Conservation (phyloP, 1,284 basidiomycete genomes). For the Cryptococcus amylolentus region DNA sequence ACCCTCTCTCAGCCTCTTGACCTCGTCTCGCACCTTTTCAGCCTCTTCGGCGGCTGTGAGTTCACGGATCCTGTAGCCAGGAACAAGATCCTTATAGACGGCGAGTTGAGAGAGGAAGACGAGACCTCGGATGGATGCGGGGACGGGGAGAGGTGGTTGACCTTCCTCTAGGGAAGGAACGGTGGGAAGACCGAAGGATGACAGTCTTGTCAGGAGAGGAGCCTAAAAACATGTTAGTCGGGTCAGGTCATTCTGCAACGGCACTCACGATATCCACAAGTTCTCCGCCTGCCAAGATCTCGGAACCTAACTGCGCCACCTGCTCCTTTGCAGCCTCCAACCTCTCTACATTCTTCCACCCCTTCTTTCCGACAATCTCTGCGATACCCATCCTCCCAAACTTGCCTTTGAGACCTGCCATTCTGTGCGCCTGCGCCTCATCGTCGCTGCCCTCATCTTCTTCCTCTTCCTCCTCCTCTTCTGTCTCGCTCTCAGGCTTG, state of each 20-base stretch:
- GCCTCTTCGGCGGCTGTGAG: conserved; percentile 85
- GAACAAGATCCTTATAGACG: conserved; percentile 93
- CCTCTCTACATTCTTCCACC: conserved; percentile 61
- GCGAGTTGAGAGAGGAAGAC: conserved; percentile 88
- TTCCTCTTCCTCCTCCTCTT: conserved; percentile 52
- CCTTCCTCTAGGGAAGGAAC: conserved; percentile 65
- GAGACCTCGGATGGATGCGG: conserved; percentile 76
- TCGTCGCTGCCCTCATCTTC: conserved; percentile 53
- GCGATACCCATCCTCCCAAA: conserved; percentile 76
- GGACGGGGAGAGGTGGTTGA: conserved; percentile 64
- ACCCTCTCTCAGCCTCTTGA: conserved; percentile 85
- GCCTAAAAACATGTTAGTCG: conserved; percentile 72
- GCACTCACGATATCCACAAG: conserved; percentile 49
- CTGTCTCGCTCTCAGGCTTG: conserved; percentile 48
- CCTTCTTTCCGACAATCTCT: conserved; percentile 61
- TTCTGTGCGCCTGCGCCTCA: conserved; percentile 44
- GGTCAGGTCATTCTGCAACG: background rate
- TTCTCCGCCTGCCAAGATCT: conserved; percentile 70
- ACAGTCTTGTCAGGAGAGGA: conserved; percentile 76
- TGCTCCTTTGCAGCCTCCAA: conserved; percentile 82
- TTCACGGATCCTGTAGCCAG: conserved; percentile 71
- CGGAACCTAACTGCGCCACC: conserved; percentile 81
- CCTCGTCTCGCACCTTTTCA: conserved; percentile 93
- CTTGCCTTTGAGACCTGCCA: conserved; percentile 51
- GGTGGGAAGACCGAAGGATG: conserved; percentile 72